These are phyloP conservation scores for Fusarium nurragi DNA, from an alignment of 2,329 filamentous ascomycete species.

Conservation along the genomic window DNA sequence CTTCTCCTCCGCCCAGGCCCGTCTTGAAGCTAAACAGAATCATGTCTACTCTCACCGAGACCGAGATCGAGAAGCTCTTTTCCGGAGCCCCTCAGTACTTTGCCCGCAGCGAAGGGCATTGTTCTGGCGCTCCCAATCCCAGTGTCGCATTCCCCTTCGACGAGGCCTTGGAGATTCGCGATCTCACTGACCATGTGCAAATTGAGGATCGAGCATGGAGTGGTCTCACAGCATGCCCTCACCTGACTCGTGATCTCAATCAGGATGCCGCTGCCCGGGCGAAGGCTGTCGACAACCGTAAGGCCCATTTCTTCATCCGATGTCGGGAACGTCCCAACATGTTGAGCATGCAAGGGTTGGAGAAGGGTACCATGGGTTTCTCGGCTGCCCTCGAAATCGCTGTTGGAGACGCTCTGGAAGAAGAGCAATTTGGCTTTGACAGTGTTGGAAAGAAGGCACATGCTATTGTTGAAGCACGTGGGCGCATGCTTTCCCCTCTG, in stretches of 20 bases:
- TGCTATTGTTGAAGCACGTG: conserved; percentile 66
- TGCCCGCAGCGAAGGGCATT: conserved; percentile 67
- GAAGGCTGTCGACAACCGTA: conserved; percentile 56
- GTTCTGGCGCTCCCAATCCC: conserved; percentile 68
- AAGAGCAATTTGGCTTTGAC: conserved; percentile 69
- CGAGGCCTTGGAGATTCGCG: conserved; percentile 66
- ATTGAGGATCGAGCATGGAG: conserved; percentile 72
- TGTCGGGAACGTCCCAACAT: conserved; percentile 74
- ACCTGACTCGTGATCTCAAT: conserved; percentile 63
- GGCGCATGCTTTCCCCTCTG: conserved; percentile 63
- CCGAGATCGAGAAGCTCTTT: conserved; percentile 75
- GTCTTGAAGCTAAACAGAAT: conserved; percentile 64
- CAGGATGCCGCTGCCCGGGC: conserved; percentile 56
- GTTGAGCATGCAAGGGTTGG: conserved; percentile 76
- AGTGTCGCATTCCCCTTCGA: conserved; percentile 75
- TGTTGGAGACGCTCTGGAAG: conserved; percentile 70
- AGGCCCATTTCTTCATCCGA: conserved; percentile 67
- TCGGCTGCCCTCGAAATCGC: conserved; percentile 73
- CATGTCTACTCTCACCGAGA: conserved; percentile 67
- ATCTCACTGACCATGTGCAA: conserved; percentile 71
- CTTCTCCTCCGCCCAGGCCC: conserved; percentile 50
- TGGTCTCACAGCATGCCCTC: conserved; percentile 69
- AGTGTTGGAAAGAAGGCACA: conserved; percentile 63
- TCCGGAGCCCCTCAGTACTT: conserved; percentile 80
- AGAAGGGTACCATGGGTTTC: conserved; percentile 76